A percentile compares a stretch with the other conserved stretches of the same genome.
Evolutionary conservation across 2,329 filamentous ascomycete species (phyloP).

Genomic region (Venturia pyrina): DNA sequence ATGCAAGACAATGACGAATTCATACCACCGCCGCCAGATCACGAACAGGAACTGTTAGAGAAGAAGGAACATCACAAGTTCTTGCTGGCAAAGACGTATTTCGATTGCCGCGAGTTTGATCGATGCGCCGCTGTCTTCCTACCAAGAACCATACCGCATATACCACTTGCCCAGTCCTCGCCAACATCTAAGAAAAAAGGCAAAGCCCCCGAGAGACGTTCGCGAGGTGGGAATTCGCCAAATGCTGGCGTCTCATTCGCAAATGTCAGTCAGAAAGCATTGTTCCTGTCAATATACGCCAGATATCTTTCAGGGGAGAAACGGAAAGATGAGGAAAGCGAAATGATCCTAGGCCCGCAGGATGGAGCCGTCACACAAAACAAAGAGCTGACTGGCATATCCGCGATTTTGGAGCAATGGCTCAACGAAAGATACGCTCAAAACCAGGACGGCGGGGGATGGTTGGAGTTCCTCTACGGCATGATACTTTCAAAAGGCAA

Average conservation of each 20-base stretch:
- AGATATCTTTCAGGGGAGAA: constrained; percentile 93
- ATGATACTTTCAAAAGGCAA: constrained; percentile 85
- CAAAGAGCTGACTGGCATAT: constrained; percentile 69
- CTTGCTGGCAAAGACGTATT: constrained; percentile 83
- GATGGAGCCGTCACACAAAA: constrained; percentile 79
- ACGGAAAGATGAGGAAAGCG: constrained; percentile 88
- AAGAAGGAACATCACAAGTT: constrained; percentile 72
- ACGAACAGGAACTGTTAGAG: constrained; percentile 65
- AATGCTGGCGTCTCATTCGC: constrained; percentile 27
- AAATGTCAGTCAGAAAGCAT: constrained; percentile 72
- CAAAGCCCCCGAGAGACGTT: constrained; percentile 38
- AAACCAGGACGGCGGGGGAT: constrained; percentile 68
- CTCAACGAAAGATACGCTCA: constrained; percentile 53
- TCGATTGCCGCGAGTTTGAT: constrained; percentile 91
- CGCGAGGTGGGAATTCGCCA: constrained; percentile 18
- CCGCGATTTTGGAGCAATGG: constrained; percentile 69
- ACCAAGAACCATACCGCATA: constrained; percentile 61
- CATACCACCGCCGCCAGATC: constrained; percentile 44
- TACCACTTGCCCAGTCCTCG: constrained; percentile 21
- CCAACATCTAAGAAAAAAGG: constrained; percentile 41
- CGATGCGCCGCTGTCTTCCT: constrained; percentile 84
- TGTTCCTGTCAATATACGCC: constrained; percentile 87
- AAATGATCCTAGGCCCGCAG: constrained; percentile 92
- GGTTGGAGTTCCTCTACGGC: constrained; percentile 88
- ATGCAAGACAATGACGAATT: constrained; percentile 27